Evolutionary conservation across 2,329 filamentous ascomycete genomes (phyloP), one percentile per base, ranked within the genome.

Genomic region (Akanthomyces muscarius): DNA sequence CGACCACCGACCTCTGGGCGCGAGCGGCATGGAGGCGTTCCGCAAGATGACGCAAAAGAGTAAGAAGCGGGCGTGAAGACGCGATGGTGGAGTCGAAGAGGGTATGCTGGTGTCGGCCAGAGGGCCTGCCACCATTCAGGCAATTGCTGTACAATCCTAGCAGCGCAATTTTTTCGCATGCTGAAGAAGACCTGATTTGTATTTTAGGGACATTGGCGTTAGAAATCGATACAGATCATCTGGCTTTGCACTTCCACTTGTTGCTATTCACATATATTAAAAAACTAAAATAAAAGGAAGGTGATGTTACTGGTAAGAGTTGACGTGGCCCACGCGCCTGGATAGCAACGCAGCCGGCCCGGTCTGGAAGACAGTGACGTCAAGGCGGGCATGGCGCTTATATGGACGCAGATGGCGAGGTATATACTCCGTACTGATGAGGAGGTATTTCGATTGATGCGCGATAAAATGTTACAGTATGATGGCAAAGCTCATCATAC

Each of bases 21-120:
- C 85, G n/a, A 81, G 80, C 65, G 86, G 86, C 64, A 78, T 85
- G 72, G 86, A 87, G 67, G 86, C 86, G 1, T 89, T 89, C 76
- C 80, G 84, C 66, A 86, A 81, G 75, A 87, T 89, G 81, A 86
- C 84, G 11, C 81, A 85, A 69, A 87, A 85, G 75, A 80, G 80
- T 66, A 88, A 87, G 77, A 85, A 84, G 76, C 71, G 71, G 66
- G 66, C 68, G 5, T 69, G n/a, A 59, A 48, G 36, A 44, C 16
- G 16, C 2, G 5, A 6, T 14, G 41, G n/a, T 23, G 28, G 3
- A 45, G 28, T 14, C 7, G 18, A 41, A 16, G 28, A 47, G 14
- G 4, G 38, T 41, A 41, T 41, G 13, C 13, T 41, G 38, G 13
- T 16, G 33, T 10, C 8, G 33, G 33, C 8, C 33, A 36, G 33